Evolutionary conservation across 2,329 filamentous ascomycete species (phyloP).

Genomic region (Diplodia corticola): DNA sequence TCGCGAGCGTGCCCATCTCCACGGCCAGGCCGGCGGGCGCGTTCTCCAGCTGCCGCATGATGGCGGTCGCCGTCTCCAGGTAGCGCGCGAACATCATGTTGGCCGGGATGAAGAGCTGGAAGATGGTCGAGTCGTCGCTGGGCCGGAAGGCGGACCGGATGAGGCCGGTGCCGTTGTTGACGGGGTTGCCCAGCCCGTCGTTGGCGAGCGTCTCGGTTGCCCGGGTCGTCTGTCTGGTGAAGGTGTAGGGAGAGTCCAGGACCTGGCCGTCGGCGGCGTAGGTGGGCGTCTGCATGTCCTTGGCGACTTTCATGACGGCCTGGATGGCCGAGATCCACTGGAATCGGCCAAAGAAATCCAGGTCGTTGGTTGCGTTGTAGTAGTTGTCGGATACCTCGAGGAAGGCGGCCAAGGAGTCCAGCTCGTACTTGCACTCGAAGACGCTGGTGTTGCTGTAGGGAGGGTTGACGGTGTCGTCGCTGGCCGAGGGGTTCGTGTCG

Average conservation of each 20-base stretch:
- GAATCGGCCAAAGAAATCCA: constrained; percentile 50
- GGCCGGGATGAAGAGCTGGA: constrained; percentile 50
- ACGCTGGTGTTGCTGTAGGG: constrained; percentile 46
- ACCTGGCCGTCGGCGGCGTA: constrained; percentile 50
- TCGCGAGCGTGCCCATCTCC: constrained; percentile 59
- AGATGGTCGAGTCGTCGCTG: constrained; percentile 53
- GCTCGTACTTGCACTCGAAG: constrained; percentile 57
- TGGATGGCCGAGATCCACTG: constrained; percentile 50
- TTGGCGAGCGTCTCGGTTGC: constrained; percentile 56
- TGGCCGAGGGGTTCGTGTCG: constrained; percentile 42
- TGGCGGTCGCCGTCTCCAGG: constrained; percentile 54
- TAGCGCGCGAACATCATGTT: constrained; percentile 74
- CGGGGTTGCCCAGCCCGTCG: constrained; percentile 52
- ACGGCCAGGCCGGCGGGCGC: constrained; percentile 52
- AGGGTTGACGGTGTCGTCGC: constrained; percentile 46
- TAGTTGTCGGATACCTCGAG: constrained; percentile 52
- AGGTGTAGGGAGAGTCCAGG: constrained; percentile 47
- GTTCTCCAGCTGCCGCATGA: constrained; percentile 54
- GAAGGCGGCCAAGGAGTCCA: constrained; percentile 55
- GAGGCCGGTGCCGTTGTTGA: constrained; percentile 50
- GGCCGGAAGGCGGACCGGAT: constrained; percentile 53
- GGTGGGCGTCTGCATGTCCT: constrained; percentile 50
- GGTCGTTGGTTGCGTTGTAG: constrained; percentile 51
- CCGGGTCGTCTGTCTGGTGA: constrained; percentile 44
- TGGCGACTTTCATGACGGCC: constrained; percentile 46